A percentile compares a stretch with the other conserved stretches of the same genome.
phyloP scores from a whole-genome alignment of 192 early-diverging fungal species.

The Funneliformis geosporum region DNA sequence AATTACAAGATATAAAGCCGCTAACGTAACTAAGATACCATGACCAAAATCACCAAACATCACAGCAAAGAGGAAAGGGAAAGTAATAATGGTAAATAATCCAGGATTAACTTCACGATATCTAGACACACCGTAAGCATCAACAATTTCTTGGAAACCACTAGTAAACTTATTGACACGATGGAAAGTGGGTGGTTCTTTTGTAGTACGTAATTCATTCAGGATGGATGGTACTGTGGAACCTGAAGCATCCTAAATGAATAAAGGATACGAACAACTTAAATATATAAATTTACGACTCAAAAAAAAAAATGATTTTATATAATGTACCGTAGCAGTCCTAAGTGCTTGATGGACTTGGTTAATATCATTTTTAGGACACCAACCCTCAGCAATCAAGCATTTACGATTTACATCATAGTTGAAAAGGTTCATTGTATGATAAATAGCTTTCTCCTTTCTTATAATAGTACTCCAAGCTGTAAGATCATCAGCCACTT shows the following conservation, averaged over 20 bases:
- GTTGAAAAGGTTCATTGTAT: constrained; percentile 95
- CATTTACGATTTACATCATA: constrained; percentile 92
- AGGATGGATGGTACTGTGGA: constrained; percentile 87
- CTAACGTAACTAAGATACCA: constrained; percentile 82
- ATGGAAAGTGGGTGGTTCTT: constrained; percentile 92
- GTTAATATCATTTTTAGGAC: constrained; percentile 82
- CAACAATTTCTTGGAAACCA: constrained; percentile 97
- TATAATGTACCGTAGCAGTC: constrained; percentile 65
- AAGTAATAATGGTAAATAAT: constrained; percentile 93
- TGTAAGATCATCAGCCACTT: constrained; percentile 83
- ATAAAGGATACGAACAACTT: constrained; percentile 25
- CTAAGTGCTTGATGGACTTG: constrained; percentile 83
- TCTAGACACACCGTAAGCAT: constrained; percentile 95
- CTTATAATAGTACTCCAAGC: constrained; percentile 88
- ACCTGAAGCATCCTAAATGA: constrained; percentile 71
- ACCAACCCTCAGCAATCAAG: constrained; percentile 98
- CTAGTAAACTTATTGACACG: constrained; percentile 94
- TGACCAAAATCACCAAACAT: constrained; percentile 99
- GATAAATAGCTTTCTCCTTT: constrained; percentile 98
- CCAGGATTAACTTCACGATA: constrained; percentile 99
- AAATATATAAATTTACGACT: constrained; percentile 11
- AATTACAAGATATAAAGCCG: constrained; percentile 70
- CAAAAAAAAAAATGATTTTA: too few species aligned
- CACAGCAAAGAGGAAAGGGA: constrained; percentile 99
- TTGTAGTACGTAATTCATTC: constrained; percentile 80